These are phyloP conservation scores for Salix suchowensis DNA, from an alignment of 345 rosid genomes.

Conservation along the genomic window DNA sequence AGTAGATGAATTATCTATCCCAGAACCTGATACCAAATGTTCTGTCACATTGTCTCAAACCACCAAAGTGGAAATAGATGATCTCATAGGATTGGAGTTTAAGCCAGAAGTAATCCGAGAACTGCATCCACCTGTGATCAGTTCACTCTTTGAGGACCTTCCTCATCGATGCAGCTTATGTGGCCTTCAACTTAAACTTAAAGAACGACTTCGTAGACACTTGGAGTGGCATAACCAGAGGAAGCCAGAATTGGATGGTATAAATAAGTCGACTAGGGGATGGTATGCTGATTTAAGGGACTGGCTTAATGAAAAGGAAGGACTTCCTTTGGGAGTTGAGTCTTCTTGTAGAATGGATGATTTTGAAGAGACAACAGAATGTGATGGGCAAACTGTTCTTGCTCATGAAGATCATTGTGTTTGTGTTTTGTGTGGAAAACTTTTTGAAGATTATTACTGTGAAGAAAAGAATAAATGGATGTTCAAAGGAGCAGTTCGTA, in stretches of 20 bases:
- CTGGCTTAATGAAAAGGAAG: conserved; percentile 58
- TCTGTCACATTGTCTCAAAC: conserved; percentile 28
- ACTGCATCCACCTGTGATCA: conserved; percentile 66
- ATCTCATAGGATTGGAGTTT: conserved; percentile 68
- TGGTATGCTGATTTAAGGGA: conserved; percentile 63
- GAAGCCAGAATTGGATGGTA: conserved; percentile 31
- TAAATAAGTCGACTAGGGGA: conserved; percentile 38
- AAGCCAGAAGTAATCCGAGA: conserved; percentile 69
- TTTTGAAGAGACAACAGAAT: conserved; percentile 23
- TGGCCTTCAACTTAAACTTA: conserved; percentile 62
- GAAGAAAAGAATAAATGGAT: conserved; percentile 60
- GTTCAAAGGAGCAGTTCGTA: conserved; percentile 69
- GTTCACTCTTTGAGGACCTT: conserved; percentile 55
- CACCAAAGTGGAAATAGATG: conserved; percentile 24
- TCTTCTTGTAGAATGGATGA: conserved; percentile 28
- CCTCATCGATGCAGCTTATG: conserved; percentile 73
- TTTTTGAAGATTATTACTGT: conserved; percentile 79
- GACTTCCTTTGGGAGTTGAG: conserved; percentile 37
- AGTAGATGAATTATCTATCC: conserved; percentile 31
- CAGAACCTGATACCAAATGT: conserved; percentile 31
- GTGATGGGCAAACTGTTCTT: conserved; percentile 48
- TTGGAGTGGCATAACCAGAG: conserved; percentile 66
- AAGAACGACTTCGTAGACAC: conserved; percentile 66
- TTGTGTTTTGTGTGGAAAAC: conserved; percentile 80
- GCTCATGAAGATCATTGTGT: conserved; percentile 83